Evolutionary conservation across 1,139 yeast genomes (phyloP).

Genomic region (Pichia sp.): DNA sequence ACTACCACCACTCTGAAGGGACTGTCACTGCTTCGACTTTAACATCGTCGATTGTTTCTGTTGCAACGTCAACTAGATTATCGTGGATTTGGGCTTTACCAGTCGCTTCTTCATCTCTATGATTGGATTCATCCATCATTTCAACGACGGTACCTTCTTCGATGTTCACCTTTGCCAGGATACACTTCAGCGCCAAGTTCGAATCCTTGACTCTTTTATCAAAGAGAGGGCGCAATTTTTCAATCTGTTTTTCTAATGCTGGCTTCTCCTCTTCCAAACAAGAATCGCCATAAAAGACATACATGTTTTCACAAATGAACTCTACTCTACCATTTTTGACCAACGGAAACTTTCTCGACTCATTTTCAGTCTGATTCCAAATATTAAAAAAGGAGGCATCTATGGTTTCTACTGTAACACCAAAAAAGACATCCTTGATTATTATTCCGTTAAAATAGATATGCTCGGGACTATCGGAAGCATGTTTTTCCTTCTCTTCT

Average conservation of each 20-base stretch:
- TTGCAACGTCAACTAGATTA: background rate
- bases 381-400: conserved; percentile 35
- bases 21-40: conserved; percentile 13
- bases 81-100: background rate
- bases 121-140: conserved; percentile 2
- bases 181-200: conserved; percentile 48
- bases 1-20: conserved; percentile 28
- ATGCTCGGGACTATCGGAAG: conserved; percentile 2
- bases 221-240: conserved; percentile 35
- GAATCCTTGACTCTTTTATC: conserved; percentile 35
- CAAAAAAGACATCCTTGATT: conserved; percentile 51
- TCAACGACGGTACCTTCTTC: conserved; percentile 16
- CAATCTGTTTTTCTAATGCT: conserved; percentile 35
- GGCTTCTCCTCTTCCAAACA: conserved; percentile 10
- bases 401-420: conserved; percentile 46
- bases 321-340: conserved; percentile 31
- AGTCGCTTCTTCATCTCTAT: background rate
- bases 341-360: conserved; percentile 18
- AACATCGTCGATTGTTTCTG: conserved; percentile 8
- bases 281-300: conserved; percentile 40
- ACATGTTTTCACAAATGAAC: conserved; percentile 43
- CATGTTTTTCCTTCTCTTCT: background rate
- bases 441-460: conserved; percentile 48
- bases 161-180: conserved; percentile 41
- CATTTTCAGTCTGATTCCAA: conserved; percentile 16